phyloP scores from a whole-genome alignment of 306 rosid genomes.

The Adenanthera pavonina region DNA sequence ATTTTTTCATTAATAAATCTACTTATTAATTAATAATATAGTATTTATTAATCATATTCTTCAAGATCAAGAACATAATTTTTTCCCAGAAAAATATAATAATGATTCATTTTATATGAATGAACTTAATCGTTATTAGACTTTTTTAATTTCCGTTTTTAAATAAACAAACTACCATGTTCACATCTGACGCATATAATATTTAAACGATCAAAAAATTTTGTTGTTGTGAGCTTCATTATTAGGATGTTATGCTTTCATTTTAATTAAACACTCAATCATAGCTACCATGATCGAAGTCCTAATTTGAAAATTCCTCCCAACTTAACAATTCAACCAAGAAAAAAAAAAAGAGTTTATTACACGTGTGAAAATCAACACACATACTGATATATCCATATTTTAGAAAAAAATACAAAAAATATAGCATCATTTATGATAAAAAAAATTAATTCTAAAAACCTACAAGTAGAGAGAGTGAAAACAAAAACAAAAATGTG shows the following conservation, averaged over 20 bases:
- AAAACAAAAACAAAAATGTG: no score
- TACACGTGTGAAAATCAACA: background rate
- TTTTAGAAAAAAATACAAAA: background rate
- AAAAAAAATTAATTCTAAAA: no score
- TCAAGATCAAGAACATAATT: background rate
- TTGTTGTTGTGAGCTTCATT: background rate
- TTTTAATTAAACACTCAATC: background rate
- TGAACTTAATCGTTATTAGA: no score
- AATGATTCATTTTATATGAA: background rate
- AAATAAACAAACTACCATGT: no score
- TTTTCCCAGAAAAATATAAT: background rate
- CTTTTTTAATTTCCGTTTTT: no score
- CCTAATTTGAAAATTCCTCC: background rate
- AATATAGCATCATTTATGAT: no score
- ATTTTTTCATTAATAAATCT: background rate
- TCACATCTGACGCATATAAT: no score
- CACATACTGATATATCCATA: background rate
- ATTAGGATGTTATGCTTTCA: background rate
- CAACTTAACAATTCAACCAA: background rate
- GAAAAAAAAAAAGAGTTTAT: background rate
- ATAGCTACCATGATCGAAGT: background rate
- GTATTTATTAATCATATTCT: background rate
- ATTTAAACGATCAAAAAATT: no score
- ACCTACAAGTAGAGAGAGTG: no score
- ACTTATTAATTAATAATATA: background rate